Evolutionary conservation across 495 filamentous ascomycete genomes (phyloP).

Genomic region (Thermothielavioides terrestris): DNA sequence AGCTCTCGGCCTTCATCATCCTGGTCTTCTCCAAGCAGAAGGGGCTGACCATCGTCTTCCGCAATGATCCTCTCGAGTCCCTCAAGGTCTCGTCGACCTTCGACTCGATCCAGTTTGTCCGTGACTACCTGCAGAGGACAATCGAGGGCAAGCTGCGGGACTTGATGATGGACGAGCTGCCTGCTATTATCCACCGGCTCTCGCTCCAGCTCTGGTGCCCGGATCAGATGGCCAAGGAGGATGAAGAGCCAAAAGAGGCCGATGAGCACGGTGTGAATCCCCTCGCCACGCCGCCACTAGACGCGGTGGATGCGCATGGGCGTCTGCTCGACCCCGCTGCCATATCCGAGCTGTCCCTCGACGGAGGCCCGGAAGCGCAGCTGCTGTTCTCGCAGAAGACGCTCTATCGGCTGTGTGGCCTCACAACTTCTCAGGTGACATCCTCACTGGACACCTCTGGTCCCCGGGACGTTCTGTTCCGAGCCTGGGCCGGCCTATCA

Average conservation of each 20-base stretch:
- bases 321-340: constrained; percentile 63
- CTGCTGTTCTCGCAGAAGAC: constrained; percentile 89
- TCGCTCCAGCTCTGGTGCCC: constrained; percentile 85
- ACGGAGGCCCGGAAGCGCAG: constrained; percentile 66
- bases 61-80: constrained; percentile 95
- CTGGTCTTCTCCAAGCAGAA: constrained; percentile 96
- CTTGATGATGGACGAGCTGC: constrained; percentile 94
- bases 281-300: constrained; percentile 66
- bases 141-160: constrained; percentile 91
- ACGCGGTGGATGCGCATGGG: constrained; percentile 68
- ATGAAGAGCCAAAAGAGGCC: constrained; percentile 35
- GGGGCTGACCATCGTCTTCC: constrained; percentile 89
- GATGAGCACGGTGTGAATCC: constrained; percentile 60
- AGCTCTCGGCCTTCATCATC: constrained; percentile 95
- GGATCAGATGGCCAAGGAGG: constrained; percentile 62
- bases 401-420: constrained; percentile 61
- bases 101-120: constrained; percentile 95
- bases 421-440: constrained; percentile 76
- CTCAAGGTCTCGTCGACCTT: constrained; percentile 98
- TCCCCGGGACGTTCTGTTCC: constrained; percentile 75
- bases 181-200: constrained; percentile 88
- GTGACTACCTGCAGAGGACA: constrained; percentile 92
- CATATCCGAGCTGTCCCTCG: constrained; percentile 65
- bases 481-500: constrained; percentile 79
- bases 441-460: constrained; percentile 78